Conservation (phyloP, 2,329 filamentous ascomycete species). For the Fusarium proliferatum region DNA sequence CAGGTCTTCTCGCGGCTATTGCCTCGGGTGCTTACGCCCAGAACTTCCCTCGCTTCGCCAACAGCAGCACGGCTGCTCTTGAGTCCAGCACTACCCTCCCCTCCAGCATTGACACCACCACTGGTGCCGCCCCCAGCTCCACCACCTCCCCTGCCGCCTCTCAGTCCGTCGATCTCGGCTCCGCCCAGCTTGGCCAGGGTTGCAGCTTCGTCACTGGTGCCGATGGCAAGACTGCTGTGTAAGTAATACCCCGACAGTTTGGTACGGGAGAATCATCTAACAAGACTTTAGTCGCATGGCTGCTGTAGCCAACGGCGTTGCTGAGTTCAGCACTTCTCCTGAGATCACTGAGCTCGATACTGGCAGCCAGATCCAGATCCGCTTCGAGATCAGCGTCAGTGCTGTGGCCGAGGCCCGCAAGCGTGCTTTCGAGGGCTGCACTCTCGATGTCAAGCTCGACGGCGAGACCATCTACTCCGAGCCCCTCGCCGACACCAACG, state of each 20-base stretch:
- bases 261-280: too few relatives aligned
- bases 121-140: neutral
- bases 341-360: neutral
- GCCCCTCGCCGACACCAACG: neutral
- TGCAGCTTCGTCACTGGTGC: neutral
- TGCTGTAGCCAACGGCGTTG: neutral
- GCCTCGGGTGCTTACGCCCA: conserved; percentile 3
- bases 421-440: conserved; percentile 14
- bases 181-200: rapidly evolving
- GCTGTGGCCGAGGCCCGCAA: neutral
- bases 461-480: neutral
- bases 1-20: neutral
- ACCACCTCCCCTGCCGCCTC: neutral
- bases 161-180: neutral
- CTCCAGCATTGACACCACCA: neutral
- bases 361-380: neutral
- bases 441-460: neutral
- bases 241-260: neutral
- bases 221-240: neutral
- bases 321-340: neutral
- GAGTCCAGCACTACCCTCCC: neutral
- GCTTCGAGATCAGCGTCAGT: neutral
- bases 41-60: conserved; percentile 17
- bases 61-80: conserved; percentile 6
- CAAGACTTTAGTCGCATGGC: neutral